phyloP scores from a whole-genome alignment of 208 protist species.

The Acanthamoeba royreba region DNA sequence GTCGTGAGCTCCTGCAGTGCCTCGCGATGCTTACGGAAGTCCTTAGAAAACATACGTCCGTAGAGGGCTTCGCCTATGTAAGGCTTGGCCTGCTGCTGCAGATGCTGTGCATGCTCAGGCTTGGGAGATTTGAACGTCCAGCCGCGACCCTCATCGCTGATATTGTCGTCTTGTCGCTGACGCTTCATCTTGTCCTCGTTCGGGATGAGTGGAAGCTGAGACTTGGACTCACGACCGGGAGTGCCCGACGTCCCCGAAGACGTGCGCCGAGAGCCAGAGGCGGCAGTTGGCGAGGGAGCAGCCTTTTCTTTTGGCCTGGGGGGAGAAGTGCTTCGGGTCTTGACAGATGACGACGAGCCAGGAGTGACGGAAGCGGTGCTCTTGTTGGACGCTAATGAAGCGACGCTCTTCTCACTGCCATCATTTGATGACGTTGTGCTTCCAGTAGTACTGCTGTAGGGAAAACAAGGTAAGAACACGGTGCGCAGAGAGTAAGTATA shows the following conservation, averaged over 20 bases:
- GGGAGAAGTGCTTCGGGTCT: background rate
- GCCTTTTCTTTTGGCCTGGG: background rate
- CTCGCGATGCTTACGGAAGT: conserved; percentile 53
- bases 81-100: conserved; percentile 9
- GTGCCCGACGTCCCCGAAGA: background rate
- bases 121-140: conserved; percentile 31
- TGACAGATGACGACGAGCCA: background rate
- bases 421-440: background rate
- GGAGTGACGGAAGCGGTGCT: background rate
- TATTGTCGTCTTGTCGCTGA: background rate
- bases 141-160: background rate
- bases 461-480: background rate
- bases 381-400: background rate
- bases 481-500: background rate
- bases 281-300: background rate
- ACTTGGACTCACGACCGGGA: background rate
- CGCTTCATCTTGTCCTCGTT: conserved; percentile 40
- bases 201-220: background rate
- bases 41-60: background rate
- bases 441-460: background rate
- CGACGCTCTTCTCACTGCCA: background rate
- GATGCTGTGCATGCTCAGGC: conserved; percentile 31
- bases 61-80: background rate
- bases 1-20: background rate
- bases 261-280: background rate